Evolutionary conservation across 352 stramenopile genomes (phyloP).

Genomic region (Globisporangium megalacanthum): DNA sequence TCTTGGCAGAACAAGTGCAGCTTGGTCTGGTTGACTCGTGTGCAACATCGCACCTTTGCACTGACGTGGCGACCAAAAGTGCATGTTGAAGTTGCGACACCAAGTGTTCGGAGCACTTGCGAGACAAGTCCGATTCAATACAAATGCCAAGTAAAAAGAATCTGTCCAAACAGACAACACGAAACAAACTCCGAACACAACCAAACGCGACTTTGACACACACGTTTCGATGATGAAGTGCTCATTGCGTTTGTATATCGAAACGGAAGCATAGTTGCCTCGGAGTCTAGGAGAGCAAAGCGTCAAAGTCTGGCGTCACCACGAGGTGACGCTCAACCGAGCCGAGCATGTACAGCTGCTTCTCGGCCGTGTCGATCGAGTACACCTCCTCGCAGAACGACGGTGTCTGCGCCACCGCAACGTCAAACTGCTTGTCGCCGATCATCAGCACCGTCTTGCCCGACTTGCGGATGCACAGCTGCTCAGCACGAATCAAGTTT

Average conservation of each 20-base stretch:
- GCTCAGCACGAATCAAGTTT: not conserved
- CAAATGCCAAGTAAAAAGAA: no score
- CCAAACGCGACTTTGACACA: no score
- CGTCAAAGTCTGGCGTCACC: conserved; percentile 84
- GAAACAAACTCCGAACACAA: no score
- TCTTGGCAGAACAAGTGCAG: no score
- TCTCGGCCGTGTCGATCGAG: conserved; percentile 67
- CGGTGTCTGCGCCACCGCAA: conserved; percentile 69
- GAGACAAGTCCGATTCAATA: no score
- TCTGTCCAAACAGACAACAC: no score
- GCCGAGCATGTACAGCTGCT: conserved; percentile 74
- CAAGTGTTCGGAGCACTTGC: no score
- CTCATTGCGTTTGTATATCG: not conserved
- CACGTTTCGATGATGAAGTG: not conserved
- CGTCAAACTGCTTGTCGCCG: conserved; percentile 83
- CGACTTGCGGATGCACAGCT: conserved; percentile 82
- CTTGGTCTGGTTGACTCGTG: no score
- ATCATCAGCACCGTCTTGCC: conserved; percentile 84
- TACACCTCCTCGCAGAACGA: conserved; percentile 82
- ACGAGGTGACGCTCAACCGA: conserved; percentile 73
- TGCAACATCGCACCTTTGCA: no score
- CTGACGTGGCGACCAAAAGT: no score
- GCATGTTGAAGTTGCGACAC: no score
- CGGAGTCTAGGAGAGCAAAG: conserved; percentile 51
- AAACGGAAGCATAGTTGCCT: not conserved